Evolutionary conservation across 495 filamentous ascomycete species (phyloP).

Genomic region (Xylaria cubensis): DNA sequence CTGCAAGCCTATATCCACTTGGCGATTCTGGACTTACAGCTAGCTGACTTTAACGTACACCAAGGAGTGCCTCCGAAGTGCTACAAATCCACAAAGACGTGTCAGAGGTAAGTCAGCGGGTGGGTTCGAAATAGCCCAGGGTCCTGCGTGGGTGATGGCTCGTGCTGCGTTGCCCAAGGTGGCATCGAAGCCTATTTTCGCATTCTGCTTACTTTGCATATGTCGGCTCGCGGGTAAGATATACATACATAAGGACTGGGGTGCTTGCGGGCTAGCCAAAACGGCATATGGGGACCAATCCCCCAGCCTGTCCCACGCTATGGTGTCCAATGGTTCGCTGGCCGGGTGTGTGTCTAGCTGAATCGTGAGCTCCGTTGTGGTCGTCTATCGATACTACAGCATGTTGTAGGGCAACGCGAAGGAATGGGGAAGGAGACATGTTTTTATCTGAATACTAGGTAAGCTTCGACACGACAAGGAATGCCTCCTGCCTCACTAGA

Average conservation of each 20-base stretch:
- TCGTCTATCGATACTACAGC: slow-evolving; percentile 6
- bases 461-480: slow-evolving; percentile 6
- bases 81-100: neutral
- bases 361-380: slow-evolving; percentile 3
- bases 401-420: neutral
- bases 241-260: slow-evolving; percentile 21
- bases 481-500: slow-evolving; percentile 13
- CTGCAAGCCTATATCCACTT: neutral
- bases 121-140: slow-evolving; percentile 15
- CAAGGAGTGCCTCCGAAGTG: slow-evolving; percentile 14
- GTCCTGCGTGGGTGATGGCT: slow-evolving; percentile 10
- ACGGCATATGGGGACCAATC: slow-evolving; percentile 24
- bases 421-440: slow-evolving; percentile 10
- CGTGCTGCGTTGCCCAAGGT: slow-evolving; percentile 23
- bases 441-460: neutral
- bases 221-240: slow-evolving; percentile 27
- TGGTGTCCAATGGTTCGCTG: slow-evolving; percentile 19
- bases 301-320: slow-evolving; percentile 22
- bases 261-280: slow-evolving; percentile 21
- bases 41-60: slow-evolving; percentile 6
- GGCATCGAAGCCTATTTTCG: slow-evolving; percentile 25
- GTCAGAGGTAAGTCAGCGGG: slow-evolving; percentile 19
- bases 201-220: slow-evolving; percentile 31
- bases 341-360: slow-evolving; percentile 23
- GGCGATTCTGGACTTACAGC: slow-evolving; percentile 7